These are phyloP conservation scores for Beauveria varroae DNA, from an alignment of 2,329 filamentous ascomycete genomes.

Conservation along the genomic window DNA sequence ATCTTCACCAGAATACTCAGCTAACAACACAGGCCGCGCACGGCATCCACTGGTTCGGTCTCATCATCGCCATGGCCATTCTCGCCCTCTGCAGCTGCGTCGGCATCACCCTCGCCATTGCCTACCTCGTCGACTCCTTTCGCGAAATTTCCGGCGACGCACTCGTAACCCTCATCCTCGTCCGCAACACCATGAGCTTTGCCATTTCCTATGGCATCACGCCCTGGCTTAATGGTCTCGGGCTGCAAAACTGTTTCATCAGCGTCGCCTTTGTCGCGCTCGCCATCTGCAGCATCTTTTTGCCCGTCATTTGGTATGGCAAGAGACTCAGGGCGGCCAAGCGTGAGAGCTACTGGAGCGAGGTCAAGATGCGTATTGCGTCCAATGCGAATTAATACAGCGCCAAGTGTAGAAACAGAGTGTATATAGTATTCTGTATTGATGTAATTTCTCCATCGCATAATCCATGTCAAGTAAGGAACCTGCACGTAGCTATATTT, in stretches of 20 bases:
- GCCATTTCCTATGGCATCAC: constrained; percentile 33
- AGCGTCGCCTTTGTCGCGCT: constrained; percentile 33
- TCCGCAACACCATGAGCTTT: constrained; percentile 31
- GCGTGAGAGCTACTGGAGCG: constrained; percentile 15
- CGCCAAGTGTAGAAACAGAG: neutral
- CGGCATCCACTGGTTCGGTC: constrained; percentile 33
- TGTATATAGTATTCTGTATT: neutral
- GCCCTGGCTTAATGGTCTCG: constrained; percentile 34
- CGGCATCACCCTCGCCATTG: constrained; percentile 29
- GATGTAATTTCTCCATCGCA: neutral
- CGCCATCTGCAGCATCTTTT: constrained; percentile 30
- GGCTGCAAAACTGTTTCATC: constrained; percentile 35
- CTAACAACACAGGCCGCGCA: constrained; percentile 20
- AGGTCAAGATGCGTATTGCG: constrained; percentile 11
- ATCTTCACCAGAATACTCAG: neutral
- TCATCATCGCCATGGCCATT: constrained; percentile 32
- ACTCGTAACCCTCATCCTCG: constrained; percentile 31
- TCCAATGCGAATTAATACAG: neutral
- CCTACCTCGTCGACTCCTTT: constrained; percentile 35
- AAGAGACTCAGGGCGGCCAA: constrained; percentile 20
- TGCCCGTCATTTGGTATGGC: constrained; percentile 42
- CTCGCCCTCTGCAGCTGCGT: constrained; percentile 26
- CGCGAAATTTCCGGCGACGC: constrained; percentile 32
- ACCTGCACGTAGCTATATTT: neutral
- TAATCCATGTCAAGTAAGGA: neutral